A percentile compares a stretch with the other conserved stretches of the same genome.
phyloP scores from a whole-genome alignment of 495 filamentous ascomycete species.

The Tuber calosporum region DNA sequence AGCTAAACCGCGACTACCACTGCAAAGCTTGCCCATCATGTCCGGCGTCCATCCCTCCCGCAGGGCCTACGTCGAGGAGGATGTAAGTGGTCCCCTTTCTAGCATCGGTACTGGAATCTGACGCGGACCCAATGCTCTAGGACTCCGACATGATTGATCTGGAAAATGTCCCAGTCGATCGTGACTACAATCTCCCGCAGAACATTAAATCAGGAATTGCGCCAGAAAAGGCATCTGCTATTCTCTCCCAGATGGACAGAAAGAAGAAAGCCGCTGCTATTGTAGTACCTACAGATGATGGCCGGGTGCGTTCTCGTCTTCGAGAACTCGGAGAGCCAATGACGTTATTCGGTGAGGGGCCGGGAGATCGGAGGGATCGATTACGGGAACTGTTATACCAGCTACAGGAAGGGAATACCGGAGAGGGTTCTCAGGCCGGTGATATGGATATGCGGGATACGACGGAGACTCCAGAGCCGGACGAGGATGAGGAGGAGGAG shows the following conservation, averaged over 20 bases:
- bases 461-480: constrained; percentile 41
- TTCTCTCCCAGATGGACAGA: constrained; percentile 81
- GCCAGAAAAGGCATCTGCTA: constrained; percentile 80
- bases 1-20: background rate
- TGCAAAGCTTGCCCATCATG: constrained; percentile 15
- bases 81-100: constrained; percentile 50
- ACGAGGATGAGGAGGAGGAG: constrained; percentile 69
- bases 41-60: constrained; percentile 70
- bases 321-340: constrained; percentile 84
- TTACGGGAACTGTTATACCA: constrained; percentile 79
- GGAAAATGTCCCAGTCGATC: constrained; percentile 75
- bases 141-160: constrained; percentile 65
- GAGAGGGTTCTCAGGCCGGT: constrained; percentile 53
- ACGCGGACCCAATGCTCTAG: constrained; percentile 38
- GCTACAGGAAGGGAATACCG: constrained; percentile 48
- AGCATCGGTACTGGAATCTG: constrained; percentile 15
- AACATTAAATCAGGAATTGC: constrained; percentile 61
- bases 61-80: constrained; percentile 94
- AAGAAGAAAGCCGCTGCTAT: constrained; percentile 82
- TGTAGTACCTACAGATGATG: constrained; percentile 93
- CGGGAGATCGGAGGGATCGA: constrained; percentile 75
- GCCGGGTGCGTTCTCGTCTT: constrained; percentile 67
- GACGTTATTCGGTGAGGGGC: constrained; percentile 91
- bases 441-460: constrained; percentile 59
- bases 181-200: constrained; percentile 72